Evolutionary conservation across 495 filamentous ascomycete species (phyloP).

Genomic region (Aspergillus avenaceus): DNA sequence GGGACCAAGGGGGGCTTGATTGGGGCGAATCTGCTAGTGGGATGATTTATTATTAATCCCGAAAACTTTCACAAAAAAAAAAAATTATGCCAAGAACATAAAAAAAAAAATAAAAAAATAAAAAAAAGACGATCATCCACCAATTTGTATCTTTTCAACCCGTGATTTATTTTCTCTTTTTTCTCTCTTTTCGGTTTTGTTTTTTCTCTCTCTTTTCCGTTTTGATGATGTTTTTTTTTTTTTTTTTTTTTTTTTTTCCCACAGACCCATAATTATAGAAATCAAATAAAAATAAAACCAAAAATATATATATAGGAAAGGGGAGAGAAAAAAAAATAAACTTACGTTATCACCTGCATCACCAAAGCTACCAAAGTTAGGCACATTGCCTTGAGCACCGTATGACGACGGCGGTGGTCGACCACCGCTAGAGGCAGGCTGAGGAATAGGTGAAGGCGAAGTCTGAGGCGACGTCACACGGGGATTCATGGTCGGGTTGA

Average conservation of each 20-base stretch:
- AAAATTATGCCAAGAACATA: conserved; percentile 1
- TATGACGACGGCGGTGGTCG: conserved; percentile 68
- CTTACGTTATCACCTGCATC: conserved; percentile 67
- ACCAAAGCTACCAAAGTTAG: conserved; percentile 81
- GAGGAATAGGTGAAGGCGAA: conserved; percentile 87
- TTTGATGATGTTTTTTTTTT: background rate
- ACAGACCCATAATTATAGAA: conserved; percentile 1
- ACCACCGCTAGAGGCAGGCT: conserved; percentile 79
- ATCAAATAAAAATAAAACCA: background rate
- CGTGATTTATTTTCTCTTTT: background rate
- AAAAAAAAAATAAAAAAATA: background rate
- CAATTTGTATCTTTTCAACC: no score
- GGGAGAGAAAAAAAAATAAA: conserved; percentile 13
- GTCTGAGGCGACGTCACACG: conserved; percentile 66
- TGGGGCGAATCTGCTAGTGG: conserved; percentile 54
- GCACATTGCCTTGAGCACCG: conserved; percentile 55
- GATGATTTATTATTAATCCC: conserved; percentile 15
- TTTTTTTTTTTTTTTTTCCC: background rate
- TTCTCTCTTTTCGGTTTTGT: background rate
- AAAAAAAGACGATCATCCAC: background rate
- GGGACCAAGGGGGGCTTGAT: conserved; percentile 58
- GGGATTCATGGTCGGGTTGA: conserved; percentile 61
- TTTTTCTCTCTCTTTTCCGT: background rate
- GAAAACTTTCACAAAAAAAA: background rate
- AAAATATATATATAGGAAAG: background rate